Evolutionary conservation across 1,139 yeast species (phyloP), one percentile per base, ranked within the genome.

Genomic region (Meyerozyma elateridarum): DNA sequence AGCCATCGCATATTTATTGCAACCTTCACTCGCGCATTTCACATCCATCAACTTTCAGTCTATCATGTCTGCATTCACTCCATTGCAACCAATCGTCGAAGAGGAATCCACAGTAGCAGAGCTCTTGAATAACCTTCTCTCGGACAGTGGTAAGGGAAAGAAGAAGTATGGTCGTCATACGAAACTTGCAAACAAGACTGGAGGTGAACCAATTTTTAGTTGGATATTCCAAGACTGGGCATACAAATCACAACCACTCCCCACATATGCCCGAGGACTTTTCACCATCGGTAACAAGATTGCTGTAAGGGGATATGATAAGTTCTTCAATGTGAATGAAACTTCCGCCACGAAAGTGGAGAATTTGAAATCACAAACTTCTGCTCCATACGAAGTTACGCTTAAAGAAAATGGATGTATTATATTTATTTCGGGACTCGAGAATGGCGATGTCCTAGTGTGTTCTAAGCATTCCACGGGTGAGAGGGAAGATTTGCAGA

Each of bases 221-320:
- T 89, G 97, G 97, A 84, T 79, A 54, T 87, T 87, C 57, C 76
- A 79, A 37, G 98, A 89, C 46, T 88, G 85, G 84, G 96, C 85
- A 45, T 89, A 85, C 49, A 30, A 73, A 69, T 37, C 59, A 67
- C 7, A 34, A 46, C 3, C 72, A 67, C 58, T 88, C 14, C 95
- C 96, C 0, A 69, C 76, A 4, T 62, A 78, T 36, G 95, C 97
- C 0, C 67, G 98, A 34, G 98, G 98, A 0, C 56, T 91, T 12
- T 91, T 91, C 50, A 85, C 94, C 0, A 38, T 53, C 3, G 56
- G 62, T 12, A 66, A 70, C 25, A 41, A 45, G 14, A 82, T 93
- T 15, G 78, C 76, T 1, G 79, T 82, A 1, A 64, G 99, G 44
- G 98, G 99, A 0, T 93, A 93, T 52, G 93, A 93, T 57, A 93